Conservation (phyloP, 352 stramenopile genomes). For the Pythium guiyangense region DNA sequence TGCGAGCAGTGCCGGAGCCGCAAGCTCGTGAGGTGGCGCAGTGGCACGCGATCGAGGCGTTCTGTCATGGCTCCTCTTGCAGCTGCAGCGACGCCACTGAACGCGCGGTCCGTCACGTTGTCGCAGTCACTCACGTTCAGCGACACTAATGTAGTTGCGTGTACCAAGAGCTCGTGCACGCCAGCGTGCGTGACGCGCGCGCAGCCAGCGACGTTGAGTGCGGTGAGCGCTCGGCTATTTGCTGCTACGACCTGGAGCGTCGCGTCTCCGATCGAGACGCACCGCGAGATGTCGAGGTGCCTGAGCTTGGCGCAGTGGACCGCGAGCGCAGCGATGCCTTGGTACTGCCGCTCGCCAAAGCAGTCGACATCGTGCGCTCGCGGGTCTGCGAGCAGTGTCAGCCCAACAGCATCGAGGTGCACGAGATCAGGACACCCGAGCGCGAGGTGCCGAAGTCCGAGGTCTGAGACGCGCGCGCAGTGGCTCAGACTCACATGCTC, state of each 20-base stretch:
- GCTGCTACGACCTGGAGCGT: constrained; percentile 22
- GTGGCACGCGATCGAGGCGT: not conserved
- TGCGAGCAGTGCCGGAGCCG: constrained; percentile 33
- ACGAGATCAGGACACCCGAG: constrained; percentile 40
- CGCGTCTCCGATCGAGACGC: constrained; percentile 34
- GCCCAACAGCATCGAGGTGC: constrained; percentile 33
- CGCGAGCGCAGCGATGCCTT: constrained; percentile 36
- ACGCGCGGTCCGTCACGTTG: constrained; percentile 40
- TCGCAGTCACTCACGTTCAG: constrained; percentile 23
- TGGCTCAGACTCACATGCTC: constrained; percentile 34
- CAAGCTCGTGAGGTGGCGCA: constrained; percentile 29
- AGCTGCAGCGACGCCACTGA: constrained; percentile 8
- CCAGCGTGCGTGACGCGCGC: constrained; percentile 21
- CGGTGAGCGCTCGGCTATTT: constrained; percentile 16
- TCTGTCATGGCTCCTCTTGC: not conserved
- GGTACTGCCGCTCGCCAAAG: not conserved
- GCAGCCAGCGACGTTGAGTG: constrained; percentile 23
- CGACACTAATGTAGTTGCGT: constrained; percentile 21
- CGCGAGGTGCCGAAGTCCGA: constrained; percentile 45
- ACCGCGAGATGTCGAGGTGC: constrained; percentile 53
- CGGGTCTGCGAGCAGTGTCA: constrained; percentile 41
- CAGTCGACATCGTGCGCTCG: not conserved
- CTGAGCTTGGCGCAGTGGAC: constrained; percentile 26
- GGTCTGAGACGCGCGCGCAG: constrained; percentile 47
- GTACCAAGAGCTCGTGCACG: constrained; percentile 17